Base-by-base conservation (phyloP, 208 protist genomes). In the Trypanosoma caninum region DNA sequence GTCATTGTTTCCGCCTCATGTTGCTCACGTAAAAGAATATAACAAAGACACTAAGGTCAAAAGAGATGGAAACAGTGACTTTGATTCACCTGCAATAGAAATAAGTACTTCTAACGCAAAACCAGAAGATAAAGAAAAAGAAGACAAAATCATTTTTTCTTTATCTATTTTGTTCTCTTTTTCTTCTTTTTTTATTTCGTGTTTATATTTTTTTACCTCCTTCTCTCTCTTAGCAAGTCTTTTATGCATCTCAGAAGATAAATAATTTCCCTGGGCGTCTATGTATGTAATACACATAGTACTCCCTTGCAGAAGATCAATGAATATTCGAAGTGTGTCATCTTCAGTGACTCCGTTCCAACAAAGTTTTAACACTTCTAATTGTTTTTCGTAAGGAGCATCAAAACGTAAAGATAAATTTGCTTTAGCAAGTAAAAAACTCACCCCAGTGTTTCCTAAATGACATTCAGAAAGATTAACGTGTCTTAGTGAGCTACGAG, bases 331-430 rank as follows among this genome's bases (percentile, higher is more conserved):
- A 3, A 69, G 20, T 18, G 33, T 41, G n/a, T 42, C 48, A 65
- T 63, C 62, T 46, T 60, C 33, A 4, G 74, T 76, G n/a, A 80
- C 33, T 7, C 59, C 55, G 38, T 80, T 80, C 69, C 69, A 80
- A 8, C 69, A 69, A 7, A 80, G 53, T 22, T 44, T 33, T 13
- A 80, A 58, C 18, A 47, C 22, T 16, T 74, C 53, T 20, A 76
- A 30, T 30, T 44, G 57, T 38, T 41, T 59, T 6, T 28, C 18
- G 14, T 1, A 20, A 20, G 28, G 20, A 11, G 27, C 31, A 30
- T 45, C 33, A 23, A 62, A 1, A 31, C 50, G 54, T 11, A 38
- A 54, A 31, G 35, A 58, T 23, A 10, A 28, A 4, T 0, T 33
- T n/a, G 13, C 34, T 2, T 20, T 2, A 25, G 46, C 13, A 20